Conservation (phyloP, 2,329 filamentous ascomycete genomes). For the Colletotrichum scovillei region DNA sequence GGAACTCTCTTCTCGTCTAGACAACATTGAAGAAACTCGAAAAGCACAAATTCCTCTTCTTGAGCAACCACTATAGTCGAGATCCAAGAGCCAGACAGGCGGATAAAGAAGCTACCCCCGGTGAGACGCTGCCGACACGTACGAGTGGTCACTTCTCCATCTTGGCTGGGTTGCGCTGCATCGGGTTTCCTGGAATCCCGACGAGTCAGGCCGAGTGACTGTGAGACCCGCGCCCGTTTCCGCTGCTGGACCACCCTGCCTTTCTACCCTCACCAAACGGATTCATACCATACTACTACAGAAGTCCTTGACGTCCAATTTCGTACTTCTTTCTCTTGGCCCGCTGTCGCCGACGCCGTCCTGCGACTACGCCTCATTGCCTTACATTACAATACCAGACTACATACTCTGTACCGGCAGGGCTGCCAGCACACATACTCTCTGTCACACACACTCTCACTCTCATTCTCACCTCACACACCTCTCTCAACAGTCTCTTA, state of each 20-base stretch:
- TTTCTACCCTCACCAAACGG: background rate
- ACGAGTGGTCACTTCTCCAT: constrained; percentile 2
- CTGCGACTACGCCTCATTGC: background rate
- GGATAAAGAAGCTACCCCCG: background rate
- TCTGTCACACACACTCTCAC: too few species aligned
- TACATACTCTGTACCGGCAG: too few species aligned
- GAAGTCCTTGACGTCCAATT: background rate
- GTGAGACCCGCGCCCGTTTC: constrained; percentile 14
- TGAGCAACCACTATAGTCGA: background rate
- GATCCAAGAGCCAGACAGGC: background rate
- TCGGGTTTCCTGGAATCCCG: constrained; percentile 21
- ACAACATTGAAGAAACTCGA: background rate
- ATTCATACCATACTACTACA: background rate
- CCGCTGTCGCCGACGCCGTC: constrained; percentile 7
- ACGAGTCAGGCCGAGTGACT: constrained; percentile 23
- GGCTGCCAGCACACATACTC: too few species aligned
- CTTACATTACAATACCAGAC: constrained; percentile 9
- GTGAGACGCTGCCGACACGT: constrained; percentile 5
- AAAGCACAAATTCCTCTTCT: background rate
- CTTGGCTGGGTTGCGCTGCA: constrained; percentile 22
- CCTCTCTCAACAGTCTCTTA: background rate
- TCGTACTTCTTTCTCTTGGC: constrained; percentile 17
- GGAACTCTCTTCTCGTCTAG: background rate
- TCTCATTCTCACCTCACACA: background rate
- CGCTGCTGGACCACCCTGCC: background rate